Evolutionary conservation across 2,329 filamentous ascomycete genomes (phyloP).

Genomic region (Hansfordia pulvinata): DNA sequence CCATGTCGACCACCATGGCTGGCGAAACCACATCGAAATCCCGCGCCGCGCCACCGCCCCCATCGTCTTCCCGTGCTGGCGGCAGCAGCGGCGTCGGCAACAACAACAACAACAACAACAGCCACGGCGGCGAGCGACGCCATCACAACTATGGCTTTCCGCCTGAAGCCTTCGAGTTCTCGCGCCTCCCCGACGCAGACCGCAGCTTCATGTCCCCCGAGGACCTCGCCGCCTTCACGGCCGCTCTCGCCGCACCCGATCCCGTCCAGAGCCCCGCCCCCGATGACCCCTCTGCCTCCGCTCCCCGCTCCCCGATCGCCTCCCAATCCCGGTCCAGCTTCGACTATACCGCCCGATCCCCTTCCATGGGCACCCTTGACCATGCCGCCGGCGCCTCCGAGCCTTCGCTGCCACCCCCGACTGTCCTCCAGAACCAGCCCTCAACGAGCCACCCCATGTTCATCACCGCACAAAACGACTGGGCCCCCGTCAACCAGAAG

Average conservation of each 20-base stretch:
- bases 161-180: slow-evolving; percentile 51
- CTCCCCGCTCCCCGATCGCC: slow-evolving; percentile 22
- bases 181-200: slow-evolving; percentile 64
- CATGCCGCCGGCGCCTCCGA: no score
- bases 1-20: no score
- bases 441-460: no score
- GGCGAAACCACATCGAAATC: no score
- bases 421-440: slow-evolving; percentile 16
- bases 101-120: neutral
- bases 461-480: slow-evolving; percentile 88
- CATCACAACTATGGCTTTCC: slow-evolving; percentile 41
- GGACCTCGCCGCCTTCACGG: slow-evolving; percentile 66
- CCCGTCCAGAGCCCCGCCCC: slow-evolving; percentile 45
- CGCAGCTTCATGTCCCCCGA: slow-evolving; percentile 61
- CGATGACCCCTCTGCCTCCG: slow-evolving; percentile 30
- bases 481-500: slow-evolving; percentile 74
- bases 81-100: no score
- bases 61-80: no score
- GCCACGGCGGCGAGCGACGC: slow-evolving; percentile 6
- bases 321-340: slow-evolving; percentile 24
- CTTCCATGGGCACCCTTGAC: no score
- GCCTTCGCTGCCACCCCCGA: no score
- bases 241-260: slow-evolving; percentile 72
- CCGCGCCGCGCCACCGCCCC: slow-evolving; percentile 1
- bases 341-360: slow-evolving; percentile 12